These are phyloP conservation scores for Colletotrichum karsti DNA, from an alignment of 2,329 filamentous ascomycete genomes.

Conservation along the genomic window DNA sequence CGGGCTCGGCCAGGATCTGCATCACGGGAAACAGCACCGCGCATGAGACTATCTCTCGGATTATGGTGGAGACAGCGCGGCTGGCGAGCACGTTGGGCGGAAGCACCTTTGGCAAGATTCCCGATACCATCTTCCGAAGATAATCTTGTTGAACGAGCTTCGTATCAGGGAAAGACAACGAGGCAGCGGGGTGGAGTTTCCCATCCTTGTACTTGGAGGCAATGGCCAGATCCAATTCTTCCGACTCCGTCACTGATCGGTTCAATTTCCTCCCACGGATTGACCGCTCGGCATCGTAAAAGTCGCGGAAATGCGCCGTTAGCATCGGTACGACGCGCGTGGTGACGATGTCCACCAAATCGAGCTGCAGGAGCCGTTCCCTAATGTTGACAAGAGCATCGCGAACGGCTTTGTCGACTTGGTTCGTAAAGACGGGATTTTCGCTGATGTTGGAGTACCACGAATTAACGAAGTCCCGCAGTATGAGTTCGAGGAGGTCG, in stretches of 20 bases:
- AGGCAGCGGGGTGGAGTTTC: constrained; percentile 86
- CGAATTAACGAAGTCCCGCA: constrained; percentile 84
- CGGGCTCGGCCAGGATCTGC: constrained; percentile 84
- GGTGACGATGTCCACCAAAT: constrained; percentile 85
- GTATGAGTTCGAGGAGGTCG: constrained; percentile 76
- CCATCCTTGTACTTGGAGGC: constrained; percentile 93
- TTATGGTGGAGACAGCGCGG: constrained; percentile 79
- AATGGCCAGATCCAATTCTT: constrained; percentile 94
- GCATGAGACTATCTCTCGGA: constrained; percentile 92
- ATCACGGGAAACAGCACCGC: constrained; percentile 87
- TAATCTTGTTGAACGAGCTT: constrained; percentile 90
- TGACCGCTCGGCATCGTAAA: constrained; percentile 86
- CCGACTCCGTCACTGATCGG: constrained; percentile 91
- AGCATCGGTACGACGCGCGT: constrained; percentile 87
- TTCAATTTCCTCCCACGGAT: constrained; percentile 90
- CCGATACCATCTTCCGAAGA: constrained; percentile 77
- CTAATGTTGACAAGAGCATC: constrained; percentile 75
- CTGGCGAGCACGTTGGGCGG: constrained; percentile 80
- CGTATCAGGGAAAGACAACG: constrained; percentile 83
- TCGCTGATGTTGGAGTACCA: constrained; percentile 92
- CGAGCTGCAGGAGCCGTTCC: constrained; percentile 77
- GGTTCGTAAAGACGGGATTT: constrained; percentile 81
- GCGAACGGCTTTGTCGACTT: constrained; percentile 85
- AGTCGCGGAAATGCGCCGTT: constrained; percentile 88
- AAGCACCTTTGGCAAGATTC: constrained; percentile 78